Evolutionary conservation across 2,329 filamentous ascomycete species (phyloP).

Genomic region (Calonectria henricotiae): DNA sequence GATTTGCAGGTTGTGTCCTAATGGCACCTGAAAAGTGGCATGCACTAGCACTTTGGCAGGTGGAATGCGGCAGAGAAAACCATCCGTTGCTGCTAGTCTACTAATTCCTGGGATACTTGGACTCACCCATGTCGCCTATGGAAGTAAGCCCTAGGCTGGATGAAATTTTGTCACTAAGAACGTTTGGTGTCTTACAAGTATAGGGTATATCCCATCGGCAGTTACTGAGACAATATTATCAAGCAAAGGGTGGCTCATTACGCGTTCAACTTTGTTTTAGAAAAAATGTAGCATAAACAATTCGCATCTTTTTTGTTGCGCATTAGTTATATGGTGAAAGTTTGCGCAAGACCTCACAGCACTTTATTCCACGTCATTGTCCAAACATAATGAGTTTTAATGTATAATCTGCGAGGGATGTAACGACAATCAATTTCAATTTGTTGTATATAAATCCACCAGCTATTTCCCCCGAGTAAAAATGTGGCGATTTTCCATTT

Average conservation of each 20-base stretch:
- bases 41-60: background rate
- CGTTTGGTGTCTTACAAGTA: background rate
- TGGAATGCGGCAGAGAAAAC: background rate
- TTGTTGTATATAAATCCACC: no score
- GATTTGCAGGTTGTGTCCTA: background rate
- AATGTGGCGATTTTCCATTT: no score
- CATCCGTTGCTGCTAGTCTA: background rate
- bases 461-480: no score
- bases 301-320: no score
- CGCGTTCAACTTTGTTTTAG: background rate
- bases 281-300: background rate
- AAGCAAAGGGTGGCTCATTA: background rate
- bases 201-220: background rate
- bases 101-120: slow-evolving; percentile 3
- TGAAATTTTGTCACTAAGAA: no score
- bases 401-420: no score
- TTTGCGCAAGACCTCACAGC: no score
- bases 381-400: no score
- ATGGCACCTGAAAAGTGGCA: background rate
- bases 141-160: no score
- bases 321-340: no score
- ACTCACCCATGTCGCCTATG: background rate
- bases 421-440: no score
- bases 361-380: no score
- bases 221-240: background rate